Evolutionary conservation across 345 rosid genomes (phyloP), one percentile per base, ranked within the genome.

Genomic region (Euclidium syriacum): DNA sequence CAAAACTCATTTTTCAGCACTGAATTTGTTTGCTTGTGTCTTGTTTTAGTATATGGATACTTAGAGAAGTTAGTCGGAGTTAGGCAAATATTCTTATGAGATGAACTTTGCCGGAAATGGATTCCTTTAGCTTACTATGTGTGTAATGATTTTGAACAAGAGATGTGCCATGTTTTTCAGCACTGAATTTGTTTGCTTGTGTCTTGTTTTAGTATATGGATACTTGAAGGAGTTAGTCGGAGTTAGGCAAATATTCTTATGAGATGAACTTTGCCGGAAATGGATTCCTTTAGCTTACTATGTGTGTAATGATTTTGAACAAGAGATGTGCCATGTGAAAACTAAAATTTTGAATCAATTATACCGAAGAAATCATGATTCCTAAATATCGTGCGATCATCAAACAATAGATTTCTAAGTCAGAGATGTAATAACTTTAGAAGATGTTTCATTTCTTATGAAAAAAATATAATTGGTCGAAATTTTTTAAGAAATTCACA

Each of bases 161-260:
- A 71, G 70, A 55, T n/a, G 26, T n/a, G n/a, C n/a, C n/a, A n/a
- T n/a, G n/a, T 66, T 51, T 29, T 22, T 19, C 53, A 14, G 30
- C 4, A 2, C 48, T 64, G 64, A 64, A 19, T 53, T 46, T 53
- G 25, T 53, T 43, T 51, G 15, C 62, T 11, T n/a, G n/a, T 52
- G 4, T 52, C 15, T 34, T 65, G 68, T 73, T 54, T 47, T 68
- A 73, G 77, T 73, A 32, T 73, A 73, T 26, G 73, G 73, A 62
- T 67, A 73, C 60, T 89, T n/a, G n/a, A 82, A 83, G 48, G 68
- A 20, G n/a, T n/a, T n/a, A n/a, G n/a, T n/a, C n/a, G n/a, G 81
- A 60, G 46, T 41, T 49, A 39, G 24, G 44, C 40, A 18, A 48
- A 32, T 29, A 32, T 49, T 49, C 64, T 10, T 8, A 16, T 0